Evolutionary conservation across 192 early-diverging fungal species (phyloP).

Genomic region (Lunasporangiospora selenospora): DNA sequence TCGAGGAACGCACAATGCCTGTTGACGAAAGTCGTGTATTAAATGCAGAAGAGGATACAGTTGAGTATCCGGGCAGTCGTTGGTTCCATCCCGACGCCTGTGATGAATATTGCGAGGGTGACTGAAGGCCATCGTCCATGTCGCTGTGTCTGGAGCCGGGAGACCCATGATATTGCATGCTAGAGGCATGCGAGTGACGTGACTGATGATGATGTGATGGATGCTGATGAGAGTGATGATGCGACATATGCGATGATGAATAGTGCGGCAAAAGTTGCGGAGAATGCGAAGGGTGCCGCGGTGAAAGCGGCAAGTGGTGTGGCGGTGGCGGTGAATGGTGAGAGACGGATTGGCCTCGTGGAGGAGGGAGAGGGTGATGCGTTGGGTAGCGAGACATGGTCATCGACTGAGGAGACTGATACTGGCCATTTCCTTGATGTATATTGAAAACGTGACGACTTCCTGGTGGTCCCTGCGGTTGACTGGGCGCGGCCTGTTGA

Average conservation of each 20-base stretch:
- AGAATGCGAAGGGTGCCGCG: slow-evolving; percentile 4
- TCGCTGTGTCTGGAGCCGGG: too few species aligned
- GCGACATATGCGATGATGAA: slow-evolving; percentile 6
- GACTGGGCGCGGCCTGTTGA: neutral
- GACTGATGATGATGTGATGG: slow-evolving; percentile 29
- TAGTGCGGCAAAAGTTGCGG: slow-evolving; percentile 1
- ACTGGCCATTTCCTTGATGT: slow-evolving; percentile 28
- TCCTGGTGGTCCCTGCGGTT: neutral
- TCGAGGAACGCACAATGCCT: slow-evolving; percentile 24
- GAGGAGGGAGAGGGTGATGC: slow-evolving; percentile 1
- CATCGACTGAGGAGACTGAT: slow-evolving; percentile 30
- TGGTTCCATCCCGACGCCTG: slow-evolving; percentile 42
- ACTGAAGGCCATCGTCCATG: slow-evolving; percentile 19
- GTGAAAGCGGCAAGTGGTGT: neutral
- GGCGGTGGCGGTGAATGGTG: slow-evolving; percentile 4
- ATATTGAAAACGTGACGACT: slow-evolving; percentile 13
- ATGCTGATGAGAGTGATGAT: neutral
- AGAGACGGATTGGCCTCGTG: neutral
- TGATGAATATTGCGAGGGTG: slow-evolving; percentile 5
- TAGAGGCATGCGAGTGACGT: neutral
- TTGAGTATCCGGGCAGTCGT: slow-evolving; percentile 37
- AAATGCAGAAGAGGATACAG: slow-evolving; percentile 21
- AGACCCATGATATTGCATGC: neutral
- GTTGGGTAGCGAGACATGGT: slow-evolving; percentile 32
- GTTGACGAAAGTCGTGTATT: slow-evolving; percentile 35